These are phyloP conservation scores for Candida corydali DNA, from an alignment of 805 yeast genomes.

Conservation along the genomic window DNA sequence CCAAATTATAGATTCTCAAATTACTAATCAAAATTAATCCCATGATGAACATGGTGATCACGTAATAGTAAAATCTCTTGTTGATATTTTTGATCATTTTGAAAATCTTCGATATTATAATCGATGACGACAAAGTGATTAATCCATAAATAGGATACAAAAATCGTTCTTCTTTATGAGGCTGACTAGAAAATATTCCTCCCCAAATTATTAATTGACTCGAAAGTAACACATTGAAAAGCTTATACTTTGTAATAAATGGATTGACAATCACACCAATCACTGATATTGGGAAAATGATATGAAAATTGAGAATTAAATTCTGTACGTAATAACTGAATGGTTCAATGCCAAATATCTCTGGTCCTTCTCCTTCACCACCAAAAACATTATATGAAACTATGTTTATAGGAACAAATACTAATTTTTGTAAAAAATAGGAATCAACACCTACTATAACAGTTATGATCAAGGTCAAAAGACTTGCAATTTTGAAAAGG, in stretches of 20 bases:
- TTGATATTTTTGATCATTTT: slow-evolving; percentile 3
- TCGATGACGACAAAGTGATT: slow-evolving; percentile 58
- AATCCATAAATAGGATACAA: slow-evolving; percentile 80
- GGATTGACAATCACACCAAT: slow-evolving; percentile 31
- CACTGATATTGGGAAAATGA: slow-evolving; percentile 40
- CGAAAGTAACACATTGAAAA: slow-evolving; percentile 14
- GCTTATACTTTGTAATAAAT: slow-evolving; percentile 11
- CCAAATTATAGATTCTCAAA: slow-evolving; percentile 57
- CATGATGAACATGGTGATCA: neutral
- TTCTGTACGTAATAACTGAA: slow-evolving; percentile 66
- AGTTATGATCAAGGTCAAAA: slow-evolving; percentile 16
- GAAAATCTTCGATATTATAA: slow-evolving; percentile 28
- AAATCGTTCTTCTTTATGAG: slow-evolving; percentile 93
- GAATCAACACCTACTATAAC: slow-evolving; percentile 50
- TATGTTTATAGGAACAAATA: slow-evolving; percentile 77
- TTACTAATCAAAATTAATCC: slow-evolving; percentile 17
- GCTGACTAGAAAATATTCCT: slow-evolving; percentile 62
- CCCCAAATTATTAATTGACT: slow-evolving; percentile 65
- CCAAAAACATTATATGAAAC: slow-evolving; percentile 77
- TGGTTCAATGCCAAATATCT: slow-evolving; percentile 86
- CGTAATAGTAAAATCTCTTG: neutral
- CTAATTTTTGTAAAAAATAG: slow-evolving; percentile 52
- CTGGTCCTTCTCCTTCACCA: slow-evolving; percentile 72
- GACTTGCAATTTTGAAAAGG: neutral
- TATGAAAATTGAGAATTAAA: slow-evolving; percentile 70